Percentiles rank a stretch among this genome's conserved stretches.
Conservation (phyloP, 495 filamentous ascomycete genomes). For the Penicillium paradoxum region DNA sequence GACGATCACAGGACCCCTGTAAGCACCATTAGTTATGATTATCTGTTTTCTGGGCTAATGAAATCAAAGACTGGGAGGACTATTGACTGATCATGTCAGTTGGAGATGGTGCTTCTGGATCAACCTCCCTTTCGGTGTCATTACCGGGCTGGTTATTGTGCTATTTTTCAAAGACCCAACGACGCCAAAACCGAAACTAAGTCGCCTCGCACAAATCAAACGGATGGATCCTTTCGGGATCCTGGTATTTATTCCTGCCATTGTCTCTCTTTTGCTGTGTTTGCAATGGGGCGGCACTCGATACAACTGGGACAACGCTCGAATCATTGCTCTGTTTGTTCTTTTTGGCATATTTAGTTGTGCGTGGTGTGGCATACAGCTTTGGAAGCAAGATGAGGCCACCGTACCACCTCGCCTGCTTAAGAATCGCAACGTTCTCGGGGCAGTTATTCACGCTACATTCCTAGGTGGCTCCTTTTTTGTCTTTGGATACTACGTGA, state of each 20-base stretch:
- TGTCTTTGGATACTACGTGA: conserved; percentile 53
- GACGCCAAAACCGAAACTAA: conserved; percentile 33
- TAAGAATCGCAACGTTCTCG: conserved; percentile 61
- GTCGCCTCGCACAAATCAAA: conserved; percentile 40
- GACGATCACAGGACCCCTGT: conserved; percentile 67
- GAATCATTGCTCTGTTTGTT: conserved; percentile 66
- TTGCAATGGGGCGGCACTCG: conserved; percentile 79
- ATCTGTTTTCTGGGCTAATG: not conserved
- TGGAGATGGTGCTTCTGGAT: conserved; percentile 66
- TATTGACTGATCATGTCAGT: conserved; percentile 55
- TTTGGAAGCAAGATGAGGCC: conserved; percentile 65
- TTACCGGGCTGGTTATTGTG: conserved; percentile 56
- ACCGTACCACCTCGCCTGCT: conserved; percentile 72
- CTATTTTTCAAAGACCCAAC: conserved; percentile 56
- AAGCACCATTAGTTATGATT: conserved; percentile 3
- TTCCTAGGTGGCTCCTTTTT: conserved; percentile 61
- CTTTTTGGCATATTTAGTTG: conserved; percentile 58
- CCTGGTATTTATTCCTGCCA: conserved; percentile 60
- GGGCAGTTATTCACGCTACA: conserved; percentile 49
- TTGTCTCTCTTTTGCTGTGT: conserved; percentile 68
- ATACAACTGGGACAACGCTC: conserved; percentile 59
- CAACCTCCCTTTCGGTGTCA: conserved; percentile 61
- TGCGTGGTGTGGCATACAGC: conserved; percentile 60
- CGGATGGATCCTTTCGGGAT: conserved; percentile 67
- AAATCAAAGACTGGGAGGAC: conserved; percentile 36